Base-by-base conservation (phyloP, 192 early-diverging fungal genomes). In the Coemansia nantahalensis region DNA sequence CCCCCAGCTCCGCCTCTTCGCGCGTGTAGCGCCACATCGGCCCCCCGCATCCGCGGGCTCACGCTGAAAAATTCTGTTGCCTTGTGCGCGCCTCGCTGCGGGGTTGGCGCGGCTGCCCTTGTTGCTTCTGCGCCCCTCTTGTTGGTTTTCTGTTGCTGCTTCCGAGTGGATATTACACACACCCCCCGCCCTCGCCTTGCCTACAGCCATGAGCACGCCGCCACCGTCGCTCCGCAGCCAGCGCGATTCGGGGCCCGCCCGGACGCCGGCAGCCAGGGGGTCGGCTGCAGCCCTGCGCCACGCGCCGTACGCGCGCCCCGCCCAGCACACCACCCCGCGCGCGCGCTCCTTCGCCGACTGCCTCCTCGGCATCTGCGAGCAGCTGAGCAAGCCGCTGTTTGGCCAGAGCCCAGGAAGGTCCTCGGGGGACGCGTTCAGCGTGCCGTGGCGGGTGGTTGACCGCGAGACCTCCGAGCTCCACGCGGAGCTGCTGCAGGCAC, bases 401-500 rank as follows among this genome's bases (percentile, higher is more conserved):
- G 45, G 53, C 19, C 56, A 52, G 13, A 44, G 50, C 10, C 56
- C 21, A 1, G 40, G 57, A 7, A 33, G 39, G 0, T 40, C 56
- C 9, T 18, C 45, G 11, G 34, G 42, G 24, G 62, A 71, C 50
- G 59, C 59, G 19, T 71, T 78, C 45, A 38, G 44, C 14, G 75
- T 71, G 32, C 75, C 75, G 5, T 78, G 75, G 75, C 33, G 59
- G 33, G 59, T 62, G 24, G 75, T 59, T 3, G 66, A 63, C 45
- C 52, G 64, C 53, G 73, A 78, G 36, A 62, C 60, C 4, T 30
- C 56, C 15, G 54, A 67, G 52, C 52, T 75, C 7, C 58, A 65
- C 17, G 60, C 67, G 32, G 41, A 66, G 51, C 50, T 67, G n/a
- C 24, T 36, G 13, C 21, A 28, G 10, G 58, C 51, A 3, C 57